Percentiles rank a stretch among this genome's conserved stretches.
phyloP scores from a whole-genome alignment of 345 rosid species.

The Clarkia xantiana region DNA sequence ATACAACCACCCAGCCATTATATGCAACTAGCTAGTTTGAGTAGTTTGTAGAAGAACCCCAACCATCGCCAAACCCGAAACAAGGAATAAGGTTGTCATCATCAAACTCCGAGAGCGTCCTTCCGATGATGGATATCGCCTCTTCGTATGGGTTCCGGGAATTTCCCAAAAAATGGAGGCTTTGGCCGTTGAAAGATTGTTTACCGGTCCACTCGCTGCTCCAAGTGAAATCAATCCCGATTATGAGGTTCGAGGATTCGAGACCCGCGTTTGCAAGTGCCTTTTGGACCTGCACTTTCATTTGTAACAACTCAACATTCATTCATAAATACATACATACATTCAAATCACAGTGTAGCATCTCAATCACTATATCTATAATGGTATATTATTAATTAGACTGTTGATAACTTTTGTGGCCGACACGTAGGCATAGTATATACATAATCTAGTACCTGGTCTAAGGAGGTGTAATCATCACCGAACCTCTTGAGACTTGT shows the following conservation, averaged over 20 bases:
- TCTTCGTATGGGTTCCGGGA: slow-evolving; percentile 35
- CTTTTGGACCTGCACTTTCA: slow-evolving; percentile 34
- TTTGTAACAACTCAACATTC: background rate
- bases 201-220: slow-evolving; percentile 72
- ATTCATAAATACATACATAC: too few species aligned
- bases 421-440: too few species aligned
- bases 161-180: slow-evolving; percentile 31
- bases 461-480: slow-evolving; percentile 25
- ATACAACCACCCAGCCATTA: background rate
- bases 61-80: slow-evolving; percentile 45
- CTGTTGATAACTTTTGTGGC: too few species aligned
- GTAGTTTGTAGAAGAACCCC: slow-evolving; percentile 3
- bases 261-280: slow-evolving; percentile 60
- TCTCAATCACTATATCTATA: too few species aligned
- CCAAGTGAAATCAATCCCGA: slow-evolving; percentile 61
- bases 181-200: slow-evolving; percentile 22
- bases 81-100: slow-evolving; percentile 44
- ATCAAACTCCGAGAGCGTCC: slow-evolving; percentile 33
- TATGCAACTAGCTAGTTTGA: background rate
- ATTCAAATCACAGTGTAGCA: too few species aligned
- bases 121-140: slow-evolving; percentile 39
- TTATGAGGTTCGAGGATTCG: slow-evolving; percentile 66
- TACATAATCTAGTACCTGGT: slow-evolving; percentile 14
- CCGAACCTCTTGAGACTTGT: slow-evolving; percentile 16
- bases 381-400: too few species aligned